A percentile compares a stretch with the other conserved stretches of the same genome.
Conservation (phyloP, 2,329 filamentous ascomycete species). For the Clathrospora elynae region DNA sequence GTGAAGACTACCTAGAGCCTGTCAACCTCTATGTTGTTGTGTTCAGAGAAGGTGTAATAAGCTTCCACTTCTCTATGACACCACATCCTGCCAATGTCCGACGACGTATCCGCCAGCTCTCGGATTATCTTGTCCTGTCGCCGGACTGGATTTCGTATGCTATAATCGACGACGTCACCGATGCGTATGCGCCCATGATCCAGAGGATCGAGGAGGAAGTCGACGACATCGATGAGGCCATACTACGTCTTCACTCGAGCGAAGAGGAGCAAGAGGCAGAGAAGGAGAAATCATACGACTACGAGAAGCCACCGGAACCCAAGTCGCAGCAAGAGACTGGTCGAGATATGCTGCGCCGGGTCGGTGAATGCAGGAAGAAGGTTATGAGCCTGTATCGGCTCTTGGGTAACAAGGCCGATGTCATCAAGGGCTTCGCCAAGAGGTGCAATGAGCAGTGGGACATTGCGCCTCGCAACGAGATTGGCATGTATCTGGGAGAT, state of each 20-base stretch:
- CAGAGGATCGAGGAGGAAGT: constrained; percentile 94
- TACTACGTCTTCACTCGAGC: constrained; percentile 78
- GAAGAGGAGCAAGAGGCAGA: constrained; percentile 39
- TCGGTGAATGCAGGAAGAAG: constrained; percentile 93
- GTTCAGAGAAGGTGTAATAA: constrained; percentile 92
- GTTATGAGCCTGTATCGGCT: constrained; percentile 95
- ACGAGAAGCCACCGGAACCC: constrained; percentile 44
- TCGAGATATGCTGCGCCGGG: constrained; percentile 85
- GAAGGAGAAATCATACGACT: constrained; percentile 33
- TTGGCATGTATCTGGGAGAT: constrained; percentile 95
- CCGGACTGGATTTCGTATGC: constrained; percentile 99
- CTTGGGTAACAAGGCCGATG: constrained; percentile 95
- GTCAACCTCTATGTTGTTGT: constrained; percentile 98
- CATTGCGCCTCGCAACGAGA: constrained; percentile 90
- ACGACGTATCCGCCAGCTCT: constrained; percentile 86
- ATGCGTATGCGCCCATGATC: constrained; percentile 91
- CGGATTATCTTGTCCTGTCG: constrained; percentile 89
- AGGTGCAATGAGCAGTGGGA: constrained; percentile 98
- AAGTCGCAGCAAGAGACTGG: constrained; percentile 55
- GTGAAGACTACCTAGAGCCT: constrained; percentile 88
- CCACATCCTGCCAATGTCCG: constrained; percentile 96
- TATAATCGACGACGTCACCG: constrained; percentile 97
- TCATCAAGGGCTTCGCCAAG: constrained; percentile 99
- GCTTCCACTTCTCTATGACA: constrained; percentile 95
- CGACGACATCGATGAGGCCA: constrained; percentile 93